Base-by-base conservation (phyloP, 2,329 filamentous ascomycete genomes). In the Cercospora sp. region DNA sequence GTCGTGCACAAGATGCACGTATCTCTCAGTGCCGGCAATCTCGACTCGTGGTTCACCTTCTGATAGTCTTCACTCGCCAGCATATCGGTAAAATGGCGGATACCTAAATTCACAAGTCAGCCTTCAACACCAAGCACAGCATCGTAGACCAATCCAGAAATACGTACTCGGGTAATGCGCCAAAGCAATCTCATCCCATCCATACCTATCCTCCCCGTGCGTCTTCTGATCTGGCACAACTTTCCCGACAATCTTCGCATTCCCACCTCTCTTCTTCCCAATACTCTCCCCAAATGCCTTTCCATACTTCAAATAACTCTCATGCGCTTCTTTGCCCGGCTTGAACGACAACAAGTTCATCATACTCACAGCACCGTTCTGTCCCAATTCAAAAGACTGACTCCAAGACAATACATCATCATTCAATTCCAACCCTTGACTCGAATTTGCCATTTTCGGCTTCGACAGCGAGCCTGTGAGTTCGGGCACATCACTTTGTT, bases 151-250 rank as follows among this genome's bases (percentile, higher is more conserved):
- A 89, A 87, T 13, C 2, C 24, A 30, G 9, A 16, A 4, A n/a
- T 68, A 77, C 70, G 89, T 85, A 61, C 83, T 87, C 3, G 88
- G 87, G 77, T 90, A 90, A 79, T 89, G 87, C 65, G 88, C 88
- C 53, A 90, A 80, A 0, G 88, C 87, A 69, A 90, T 82, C 77
- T 90, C 88, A 75, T 90, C 85, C 88, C 88, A 90, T 63, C 75
- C 74, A 21, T 65, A 71, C 57, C 63, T 53, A 63, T 76, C 73
- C 64, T 76, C 72, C 5, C 71, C 69, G 12, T 58, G 51, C 18
- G 75, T 75, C 1, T 71, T 71, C 28, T 73, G 72, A 75, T 79
- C 78, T 13, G 72, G 70, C 10, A 86, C 81, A 1, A 89, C 85
- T 65, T 83, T 87, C 0, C 88, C 88, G 0, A 89, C 86, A 5